phyloP scores from a whole-genome alignment of 2,329 filamentous ascomycete species.

The Diaporthe capsici region DNA sequence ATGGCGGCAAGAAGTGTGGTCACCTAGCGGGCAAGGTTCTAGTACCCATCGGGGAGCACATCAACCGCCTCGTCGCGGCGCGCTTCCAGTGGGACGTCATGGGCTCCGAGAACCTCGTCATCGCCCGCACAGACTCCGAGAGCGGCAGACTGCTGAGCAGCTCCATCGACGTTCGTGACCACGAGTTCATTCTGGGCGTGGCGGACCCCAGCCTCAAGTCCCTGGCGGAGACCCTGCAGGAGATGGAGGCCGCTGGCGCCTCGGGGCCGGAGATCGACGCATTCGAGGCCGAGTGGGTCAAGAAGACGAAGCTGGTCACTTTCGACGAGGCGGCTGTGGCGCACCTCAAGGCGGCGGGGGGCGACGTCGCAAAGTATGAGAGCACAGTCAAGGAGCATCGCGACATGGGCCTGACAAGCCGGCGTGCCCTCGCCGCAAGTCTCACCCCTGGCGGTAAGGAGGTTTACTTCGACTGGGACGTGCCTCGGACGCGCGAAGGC shows the following conservation, averaged over 20 bases:
- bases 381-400: conserved; percentile 72
- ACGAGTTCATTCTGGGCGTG: conserved; percentile 95
- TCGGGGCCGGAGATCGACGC: conserved; percentile 84
- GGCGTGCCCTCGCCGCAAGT: conserved; percentile 78
- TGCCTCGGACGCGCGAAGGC: conserved; percentile 92
- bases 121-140: conserved; percentile 95
- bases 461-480: conserved; percentile 90
- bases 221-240: conserved; percentile 88
- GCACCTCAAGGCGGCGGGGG: conserved; percentile 78
- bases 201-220: conserved; percentile 81
- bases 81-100: conserved; percentile 99
- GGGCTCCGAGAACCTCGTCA: conserved; percentile 94
- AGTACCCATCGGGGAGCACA: conserved; percentile 94
- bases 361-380: conserved; percentile 79
- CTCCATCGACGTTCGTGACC: conserved; percentile 92
- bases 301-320: conserved; percentile 85
- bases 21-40: conserved; percentile 97
- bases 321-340: conserved; percentile 91
- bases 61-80: conserved; percentile 91
- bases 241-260: conserved; percentile 88
- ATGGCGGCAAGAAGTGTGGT: conserved; percentile 98
- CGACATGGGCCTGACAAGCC: conserved; percentile 83
- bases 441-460: conserved; percentile 69
- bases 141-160: conserved; percentile 92
- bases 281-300: conserved; percentile 91